Conservation (phyloP, 1,284 basidiomycete species). For the Naganishia albida region DNA sequence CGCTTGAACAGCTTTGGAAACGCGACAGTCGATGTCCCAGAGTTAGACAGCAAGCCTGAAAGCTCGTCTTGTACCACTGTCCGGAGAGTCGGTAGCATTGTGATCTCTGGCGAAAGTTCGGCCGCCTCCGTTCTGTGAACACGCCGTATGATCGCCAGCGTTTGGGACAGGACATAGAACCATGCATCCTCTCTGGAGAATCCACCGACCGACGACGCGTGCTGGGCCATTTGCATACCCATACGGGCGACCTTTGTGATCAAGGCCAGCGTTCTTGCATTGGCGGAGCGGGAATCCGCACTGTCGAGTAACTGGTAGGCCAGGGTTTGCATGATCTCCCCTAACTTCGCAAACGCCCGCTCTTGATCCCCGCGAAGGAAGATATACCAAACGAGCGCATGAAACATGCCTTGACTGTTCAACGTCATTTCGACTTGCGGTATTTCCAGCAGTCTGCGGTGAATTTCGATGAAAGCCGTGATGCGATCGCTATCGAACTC, state of each 20-base stretch:
- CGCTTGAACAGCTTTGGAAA: constrained; percentile 90
- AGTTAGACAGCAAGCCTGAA: constrained; percentile 76
- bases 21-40: constrained; percentile 77
- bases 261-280: background rate
- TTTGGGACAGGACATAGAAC: constrained; percentile 18
- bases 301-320: background rate
- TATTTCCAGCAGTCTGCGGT: constrained; percentile 64
- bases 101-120: background rate
- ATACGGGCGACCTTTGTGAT: constrained; percentile 14
- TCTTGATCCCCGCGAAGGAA: constrained; percentile 66
- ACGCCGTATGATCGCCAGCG: constrained; percentile 16
- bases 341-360: constrained; percentile 68
- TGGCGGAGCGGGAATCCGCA: background rate
- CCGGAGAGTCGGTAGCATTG: constrained; percentile 58
- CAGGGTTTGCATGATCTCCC: constrained; percentile 61
- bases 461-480: constrained; percentile 66
- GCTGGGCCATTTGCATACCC: constrained; percentile 14
- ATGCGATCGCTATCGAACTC: constrained; percentile 67
- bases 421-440: constrained; percentile 64
- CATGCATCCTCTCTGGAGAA: constrained; percentile 15
- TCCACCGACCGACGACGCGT: background rate
- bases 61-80: constrained; percentile 83
- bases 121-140: background rate
- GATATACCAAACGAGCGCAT: constrained; percentile 80
- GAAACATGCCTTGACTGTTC: constrained; percentile 62